These are phyloP conservation scores for Aureobasidium sp. DNA, from an alignment of 2,329 filamentous ascomycete species.

Conservation along the genomic window DNA sequence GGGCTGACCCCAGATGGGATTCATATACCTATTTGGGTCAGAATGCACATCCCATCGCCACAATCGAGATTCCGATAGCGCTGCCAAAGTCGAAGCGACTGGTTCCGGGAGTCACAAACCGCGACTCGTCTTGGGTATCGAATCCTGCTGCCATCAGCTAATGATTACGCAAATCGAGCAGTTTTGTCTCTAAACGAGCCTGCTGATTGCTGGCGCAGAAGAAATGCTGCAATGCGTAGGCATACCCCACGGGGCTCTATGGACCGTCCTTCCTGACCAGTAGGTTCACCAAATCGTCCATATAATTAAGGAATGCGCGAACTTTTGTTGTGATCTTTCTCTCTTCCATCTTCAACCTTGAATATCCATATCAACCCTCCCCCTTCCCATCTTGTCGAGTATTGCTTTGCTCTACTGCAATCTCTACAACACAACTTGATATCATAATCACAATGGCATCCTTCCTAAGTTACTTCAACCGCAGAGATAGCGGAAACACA, in stretches of 20 bases:
- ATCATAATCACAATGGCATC: constrained; percentile 10
- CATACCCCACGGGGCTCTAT: constrained; percentile 5
- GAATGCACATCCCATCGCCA: constrained; percentile 1
- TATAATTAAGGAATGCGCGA: constrained; percentile 3
- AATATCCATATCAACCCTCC: not conserved
- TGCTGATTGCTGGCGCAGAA: not conserved
- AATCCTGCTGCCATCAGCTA: constrained; percentile 3
- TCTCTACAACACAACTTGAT: not conserved
- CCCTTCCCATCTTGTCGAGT: not conserved
- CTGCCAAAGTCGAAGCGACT: not conserved
- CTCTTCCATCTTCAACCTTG: not conserved
- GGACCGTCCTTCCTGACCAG: constrained; percentile 7
- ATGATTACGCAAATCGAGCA: constrained; percentile 14
- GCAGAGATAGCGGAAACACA: constrained; percentile 13
- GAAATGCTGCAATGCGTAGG: constrained; percentile 2
- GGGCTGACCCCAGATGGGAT: constrained; percentile 7
- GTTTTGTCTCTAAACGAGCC: constrained; percentile 1
- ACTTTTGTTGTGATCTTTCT: not conserved
- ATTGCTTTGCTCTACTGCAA: not conserved
- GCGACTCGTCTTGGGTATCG: constrained; percentile 10
- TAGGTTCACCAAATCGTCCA: not conserved
- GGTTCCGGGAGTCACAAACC: not conserved
- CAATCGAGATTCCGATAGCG: constrained; percentile 10
- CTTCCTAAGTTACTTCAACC: constrained; percentile 15
- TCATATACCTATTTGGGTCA: constrained; percentile 7